Percentiles rank a stretch among this genome's conserved stretches.
Evolutionary conservation across 225 moss, liverwort and hornwort genomes (phyloP).

Genomic region (Straminergon stramineum): DNA sequence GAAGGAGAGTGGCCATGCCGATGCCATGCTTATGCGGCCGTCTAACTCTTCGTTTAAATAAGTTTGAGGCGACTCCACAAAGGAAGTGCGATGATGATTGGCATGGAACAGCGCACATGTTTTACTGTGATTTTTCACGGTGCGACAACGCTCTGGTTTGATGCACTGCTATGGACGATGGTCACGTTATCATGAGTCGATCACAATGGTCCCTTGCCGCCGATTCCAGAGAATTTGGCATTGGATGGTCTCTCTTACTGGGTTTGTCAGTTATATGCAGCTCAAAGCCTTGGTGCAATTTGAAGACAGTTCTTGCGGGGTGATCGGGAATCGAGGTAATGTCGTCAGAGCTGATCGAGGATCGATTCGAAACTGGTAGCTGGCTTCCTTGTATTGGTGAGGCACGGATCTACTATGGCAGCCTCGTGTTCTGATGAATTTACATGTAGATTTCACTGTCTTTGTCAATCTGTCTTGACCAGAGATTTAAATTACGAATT

Average conservation of each 20-base stretch:
- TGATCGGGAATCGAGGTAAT: not conserved
- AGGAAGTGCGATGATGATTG: not conserved
- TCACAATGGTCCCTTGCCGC: not conserved
- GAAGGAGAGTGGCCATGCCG: constrained; percentile 46
- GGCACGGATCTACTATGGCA: not conserved
- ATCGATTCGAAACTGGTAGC: not conserved
- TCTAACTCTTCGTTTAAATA: constrained; percentile 9
- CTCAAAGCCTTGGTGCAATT: not conserved
- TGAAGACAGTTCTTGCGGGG: not conserved
- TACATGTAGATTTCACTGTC: not conserved
- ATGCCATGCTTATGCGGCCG: not conserved
- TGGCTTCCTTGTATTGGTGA: not conserved
- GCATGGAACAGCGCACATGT: not conserved
- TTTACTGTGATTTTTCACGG: not conserved
- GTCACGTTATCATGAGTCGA: not conserved
- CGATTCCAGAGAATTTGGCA: not conserved
- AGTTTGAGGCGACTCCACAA: not conserved
- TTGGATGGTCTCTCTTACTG: not conserved
- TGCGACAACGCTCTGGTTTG: not conserved
- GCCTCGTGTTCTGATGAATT: not conserved
- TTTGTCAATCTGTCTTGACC: not conserved
- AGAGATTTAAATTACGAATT: not conserved
- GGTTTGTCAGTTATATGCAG: not conserved
- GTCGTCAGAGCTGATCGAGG: not conserved
- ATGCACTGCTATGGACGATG: not conserved